Base-by-base conservation (phyloP, 306 rosid genomes). In the Senna siamea region DNA sequence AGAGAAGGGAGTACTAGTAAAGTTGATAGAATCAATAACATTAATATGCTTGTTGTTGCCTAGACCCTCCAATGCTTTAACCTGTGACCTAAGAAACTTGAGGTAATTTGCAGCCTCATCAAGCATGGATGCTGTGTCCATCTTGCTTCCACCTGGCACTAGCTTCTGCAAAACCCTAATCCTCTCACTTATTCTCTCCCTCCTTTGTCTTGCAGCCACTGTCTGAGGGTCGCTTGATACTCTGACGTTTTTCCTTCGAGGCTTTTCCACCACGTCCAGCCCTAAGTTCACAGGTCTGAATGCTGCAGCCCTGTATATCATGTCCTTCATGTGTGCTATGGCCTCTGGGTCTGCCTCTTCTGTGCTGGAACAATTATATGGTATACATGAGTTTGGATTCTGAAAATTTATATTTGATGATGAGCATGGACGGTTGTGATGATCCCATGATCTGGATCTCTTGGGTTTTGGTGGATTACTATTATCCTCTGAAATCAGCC, bases 61-160 rank as follows among this genome's bases (percentile, higher is more conserved):
- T 5, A 89, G 72, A 74, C 41, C 77, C 65, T 94, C 99, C 12
- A 94, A 74, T 20, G 89, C 93, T 71, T 90, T 88, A 51, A 94
- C 85, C 72, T 94, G 99, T 22, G 97, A 81, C 76, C 87, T 88
- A 20, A 94, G 83, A 66, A 94, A 94, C 86, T 88, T 92, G 60
- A 94, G 96, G 71, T 94, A 94, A 44, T 87, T 94, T 48, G 99
- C 97, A 73, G 97, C 99, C 54, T 94, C 99, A 62, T 92, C 97
- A 43, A 94, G 99, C 93, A 92, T 92, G 32, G 99, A 92, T 14
- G 99, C 99, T 52, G 99, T 92, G 78, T 94, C 99, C 99, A 94
- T 91, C 79, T 89, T 94, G 89, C 75, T 88, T 48, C 99, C 99
- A 7, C 97, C 97, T n/a, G 99, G 99, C 17, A 94, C 97, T 56